Base-by-base conservation (phyloP, 495 filamentous ascomycete species). In the Hyaloscypha variabilis region DNA sequence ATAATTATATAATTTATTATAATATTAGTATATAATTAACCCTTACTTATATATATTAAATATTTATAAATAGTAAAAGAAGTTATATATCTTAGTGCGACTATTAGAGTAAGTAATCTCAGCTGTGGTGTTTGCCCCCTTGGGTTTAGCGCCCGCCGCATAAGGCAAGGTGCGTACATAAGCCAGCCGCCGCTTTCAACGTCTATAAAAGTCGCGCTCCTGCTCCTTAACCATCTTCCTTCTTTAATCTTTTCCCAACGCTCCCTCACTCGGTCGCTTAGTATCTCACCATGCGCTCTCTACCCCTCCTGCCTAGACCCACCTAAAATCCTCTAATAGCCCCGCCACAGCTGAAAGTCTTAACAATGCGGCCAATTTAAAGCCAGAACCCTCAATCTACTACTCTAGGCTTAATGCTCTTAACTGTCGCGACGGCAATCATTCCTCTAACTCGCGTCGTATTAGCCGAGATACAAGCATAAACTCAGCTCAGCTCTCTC, bases 141-240 rank as follows among this genome's bases (percentile, higher is more conserved):
- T 19, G n/a, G 25, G 51, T 53, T 53, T 53, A 53, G 23, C 51
- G 25, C 5, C 51, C 51, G 21, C 51, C 14, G n/a, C 8, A 25
- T 53, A 4, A 3, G 51, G 51, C 51, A 53, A 53, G 51, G 51
- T 24, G 51, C 14, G n/a, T 53, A 21, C 51, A 53, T 21, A 14
- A 10, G 51, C 51, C 21, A 10, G 51, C 51, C n/a, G 51, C 51
- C 14, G 14, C 23, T 53, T 53, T 53, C n/a, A 53, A 53, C 8
- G 6, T 53, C 51, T 53, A 53, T 53, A 53, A 53, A 53, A 53
- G 51, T 53, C 21, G 51, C 51, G 25, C 51, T 25, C 51, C 51
- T 19, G 2, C 25, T 53, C 3, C 51, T 53, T 19, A 21, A 53
- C 51, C n/a, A 24, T 28, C 49, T 51, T 51, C 49, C 51, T 34